These are phyloP conservation scores for Avena eriantha DNA, from an alignment of 176 grass and related monocot genomes.

Conservation along the genomic window DNA sequence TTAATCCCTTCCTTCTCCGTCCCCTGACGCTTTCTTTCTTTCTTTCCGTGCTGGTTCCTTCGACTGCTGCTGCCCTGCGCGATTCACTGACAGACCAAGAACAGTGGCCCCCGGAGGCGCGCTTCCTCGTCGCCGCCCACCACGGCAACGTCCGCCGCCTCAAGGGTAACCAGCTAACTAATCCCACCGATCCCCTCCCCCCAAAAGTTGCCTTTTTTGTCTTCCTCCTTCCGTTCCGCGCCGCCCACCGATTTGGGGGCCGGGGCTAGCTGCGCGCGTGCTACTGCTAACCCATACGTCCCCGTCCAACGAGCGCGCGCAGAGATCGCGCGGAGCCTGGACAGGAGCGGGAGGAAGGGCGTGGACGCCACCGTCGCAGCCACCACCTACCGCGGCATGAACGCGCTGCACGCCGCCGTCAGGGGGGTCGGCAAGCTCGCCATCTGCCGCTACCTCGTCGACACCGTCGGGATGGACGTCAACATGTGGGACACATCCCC, in stretches of 20 bases:
- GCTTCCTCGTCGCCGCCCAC: constrained; percentile 14
- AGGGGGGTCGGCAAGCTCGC: not conserved
- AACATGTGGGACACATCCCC: constrained; percentile 20
- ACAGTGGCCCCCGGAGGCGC: not conserved
- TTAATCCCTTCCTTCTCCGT: not conserved
- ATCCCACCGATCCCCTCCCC: not conserved
- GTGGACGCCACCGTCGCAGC: not conserved
- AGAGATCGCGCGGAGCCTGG: constrained; percentile 35
- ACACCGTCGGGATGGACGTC: constrained; percentile 31
- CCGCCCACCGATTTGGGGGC: too few species aligned
- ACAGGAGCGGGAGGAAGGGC: not conserved
- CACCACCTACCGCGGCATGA: constrained; percentile 31
- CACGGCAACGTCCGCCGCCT: constrained; percentile 35
- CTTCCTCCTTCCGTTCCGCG: too few species aligned
- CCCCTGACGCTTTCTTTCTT: not conserved
- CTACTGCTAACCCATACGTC: too few species aligned
- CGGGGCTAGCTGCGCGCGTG: too few species aligned
- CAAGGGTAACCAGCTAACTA: constrained; percentile 6
- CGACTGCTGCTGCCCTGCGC: not conserved
- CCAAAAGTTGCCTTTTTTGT: not conserved
- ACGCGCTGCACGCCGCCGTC: constrained; percentile 39
- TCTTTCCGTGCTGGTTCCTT: not conserved
- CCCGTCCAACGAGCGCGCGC: too few species aligned
- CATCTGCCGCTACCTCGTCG: constrained; percentile 36
- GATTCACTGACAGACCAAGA: not conserved